Percentiles rank a stretch among this genome's conserved stretches.
phyloP scores from a whole-genome alignment of 78 protist species.

The Dictyostelium firmibasis region DNA sequence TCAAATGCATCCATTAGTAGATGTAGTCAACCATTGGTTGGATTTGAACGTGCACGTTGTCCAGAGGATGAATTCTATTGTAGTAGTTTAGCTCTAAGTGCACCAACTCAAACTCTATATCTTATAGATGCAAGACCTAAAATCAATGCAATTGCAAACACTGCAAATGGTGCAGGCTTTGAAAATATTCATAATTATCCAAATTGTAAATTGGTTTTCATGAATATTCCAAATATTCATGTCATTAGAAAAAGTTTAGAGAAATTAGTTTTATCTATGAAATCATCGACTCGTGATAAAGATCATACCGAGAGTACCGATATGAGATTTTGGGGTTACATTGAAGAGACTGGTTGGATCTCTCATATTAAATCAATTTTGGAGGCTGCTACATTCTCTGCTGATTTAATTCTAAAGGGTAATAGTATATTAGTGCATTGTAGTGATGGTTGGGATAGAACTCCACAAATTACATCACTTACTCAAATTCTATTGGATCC shows the following conservation, averaged over 20 bases:
- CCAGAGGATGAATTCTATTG: slow-evolving; percentile 53
- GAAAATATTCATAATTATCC: slow-evolving; percentile 75
- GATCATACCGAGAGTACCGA: neutral
- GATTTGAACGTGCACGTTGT: slow-evolving; percentile 38
- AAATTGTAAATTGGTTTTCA: slow-evolving; percentile 65
- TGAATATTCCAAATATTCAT: slow-evolving; percentile 93
- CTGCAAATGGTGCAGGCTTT: slow-evolving; percentile 80
- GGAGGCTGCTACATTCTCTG: slow-evolving; percentile 19
- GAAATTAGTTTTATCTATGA: neutral
- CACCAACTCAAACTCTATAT: neutral
- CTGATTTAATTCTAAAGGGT: slow-evolving; percentile 37
- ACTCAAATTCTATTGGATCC: slow-evolving; percentile 89
- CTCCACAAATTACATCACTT: slow-evolving; percentile 84
- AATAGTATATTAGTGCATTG: slow-evolving; percentile 72
- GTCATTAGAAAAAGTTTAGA: slow-evolving; percentile 84
- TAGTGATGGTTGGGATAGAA: slow-evolving; percentile 94
- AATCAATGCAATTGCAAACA: slow-evolving; percentile 85
- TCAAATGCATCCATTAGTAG: slow-evolving; percentile 33
- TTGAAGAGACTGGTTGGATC: slow-evolving; percentile 60
- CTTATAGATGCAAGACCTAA: slow-evolving; percentile 91
- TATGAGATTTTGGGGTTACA: neutral
- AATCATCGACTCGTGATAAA: neutral
- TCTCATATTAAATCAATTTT: slow-evolving; percentile 10
- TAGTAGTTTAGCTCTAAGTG: neutral
- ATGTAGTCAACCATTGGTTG: slow-evolving; percentile 85